Conservation (phyloP, 2,329 filamentous ascomycete genomes). For the Penicillium aurantiogriseum region DNA sequence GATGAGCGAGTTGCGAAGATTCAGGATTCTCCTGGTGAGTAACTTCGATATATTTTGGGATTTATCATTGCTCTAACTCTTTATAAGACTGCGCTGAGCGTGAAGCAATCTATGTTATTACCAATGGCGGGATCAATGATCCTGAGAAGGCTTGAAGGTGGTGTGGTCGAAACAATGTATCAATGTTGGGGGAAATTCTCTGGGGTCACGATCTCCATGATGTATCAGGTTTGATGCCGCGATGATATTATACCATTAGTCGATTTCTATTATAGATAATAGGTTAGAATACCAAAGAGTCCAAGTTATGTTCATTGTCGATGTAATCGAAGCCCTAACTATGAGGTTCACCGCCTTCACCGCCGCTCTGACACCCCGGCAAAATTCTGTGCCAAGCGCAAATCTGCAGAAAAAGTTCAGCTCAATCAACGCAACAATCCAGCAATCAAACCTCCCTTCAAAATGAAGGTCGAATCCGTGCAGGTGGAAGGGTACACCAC, state of each 20-base stretch:
- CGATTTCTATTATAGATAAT: conserved; percentile 2
- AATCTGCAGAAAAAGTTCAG: conserved; percentile 22
- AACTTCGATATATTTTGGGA: background rate
- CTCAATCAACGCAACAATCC: conserved; percentile 8
- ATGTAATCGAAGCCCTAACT: background rate
- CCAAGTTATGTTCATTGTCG: background rate
- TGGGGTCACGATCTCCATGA: background rate
- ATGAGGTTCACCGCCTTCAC: conserved; percentile 13
- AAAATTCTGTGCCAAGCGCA: conserved; percentile 21
- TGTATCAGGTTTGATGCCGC: background rate
- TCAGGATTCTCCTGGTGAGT: conserved; percentile 61
- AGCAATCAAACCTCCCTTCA: conserved; percentile 16
- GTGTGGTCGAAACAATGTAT: background rate
- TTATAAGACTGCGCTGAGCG: conserved; percentile 63
- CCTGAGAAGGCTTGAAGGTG: conserved; percentile 57
- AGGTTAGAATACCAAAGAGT: background rate
- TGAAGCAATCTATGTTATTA: conserved; percentile 70
- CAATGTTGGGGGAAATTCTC: background rate
- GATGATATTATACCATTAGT: background rate
- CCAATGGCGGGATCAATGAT: conserved; percentile 66
- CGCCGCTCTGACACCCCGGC: conserved; percentile 17
- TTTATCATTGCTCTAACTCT: background rate
- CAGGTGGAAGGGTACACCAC: conserved; percentile 63
- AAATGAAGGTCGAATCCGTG: conserved; percentile 39
- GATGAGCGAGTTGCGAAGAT: conserved; percentile 70